Base-by-base conservation (phyloP, 805 yeast genomes). In the Metschnikowia continentalis region DNA sequence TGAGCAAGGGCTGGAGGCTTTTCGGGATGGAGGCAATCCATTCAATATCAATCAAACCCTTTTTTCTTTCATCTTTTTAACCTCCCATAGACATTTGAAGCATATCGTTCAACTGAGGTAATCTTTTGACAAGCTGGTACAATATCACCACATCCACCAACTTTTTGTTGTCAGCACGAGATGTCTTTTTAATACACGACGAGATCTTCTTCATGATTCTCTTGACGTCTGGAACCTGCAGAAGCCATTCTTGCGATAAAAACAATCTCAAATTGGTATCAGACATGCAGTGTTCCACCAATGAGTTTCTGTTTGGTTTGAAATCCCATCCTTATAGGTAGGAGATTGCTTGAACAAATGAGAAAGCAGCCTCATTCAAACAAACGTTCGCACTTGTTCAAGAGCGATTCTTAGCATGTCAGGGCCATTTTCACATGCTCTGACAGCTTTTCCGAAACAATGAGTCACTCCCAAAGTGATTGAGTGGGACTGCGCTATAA, bases 311-410 rank as follows among this genome's bases (percentile, higher is more conserved):
- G 40, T 82, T 75, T 37, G 70, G 40, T 82, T 75, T 37, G 70
- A 66, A 37, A 94, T 90, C 46, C 76, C 81, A 0, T 59, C 62
- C 10, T 77, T 62, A 56, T 82, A 81, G 48, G 96, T 84, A 45
- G 94, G 75, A 0, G 99, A 99, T 68, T 94, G 99, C 63, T 92
- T 94, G 54, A 94, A 76, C 99, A 99, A 94, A 63, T 90, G 96
- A 14, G 94, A 84, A 23, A 94, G 76, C 46, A 90, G 69, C 56
- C 98, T 78, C 1, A 91, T 74, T 6, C 99, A 99, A n/a, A 94
- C 90, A 2, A 82, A 77, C 3, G 96, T 88, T 89, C 2, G 73
- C 98, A 92, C 59, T 84, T 82, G 72, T 94, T 92, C 60, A 94
- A 72, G 20, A 20, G 20, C 20, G 20, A 20, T 20, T 20, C 1